phyloP scores from a whole-genome alignment of 495 filamentous ascomycete species.

The Xylaria cubensis region DNA sequence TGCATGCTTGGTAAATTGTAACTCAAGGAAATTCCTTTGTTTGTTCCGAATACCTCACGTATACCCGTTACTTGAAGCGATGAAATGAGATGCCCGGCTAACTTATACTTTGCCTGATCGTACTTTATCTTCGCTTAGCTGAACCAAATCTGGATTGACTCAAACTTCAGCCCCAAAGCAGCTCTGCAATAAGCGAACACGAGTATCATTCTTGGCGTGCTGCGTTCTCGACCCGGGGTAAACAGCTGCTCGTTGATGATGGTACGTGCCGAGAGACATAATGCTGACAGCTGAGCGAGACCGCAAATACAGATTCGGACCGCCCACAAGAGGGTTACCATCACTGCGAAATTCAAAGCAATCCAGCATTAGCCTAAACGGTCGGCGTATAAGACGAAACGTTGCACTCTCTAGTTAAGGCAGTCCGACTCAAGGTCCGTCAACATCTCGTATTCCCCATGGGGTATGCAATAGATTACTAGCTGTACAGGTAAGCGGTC shows the following conservation, averaged over 20 bases:
- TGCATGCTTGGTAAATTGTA: slow-evolving; percentile 19
- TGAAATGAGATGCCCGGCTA: background rate
- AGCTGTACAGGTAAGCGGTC: background rate
- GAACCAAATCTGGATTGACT: slow-evolving; percentile 5
- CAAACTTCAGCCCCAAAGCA: background rate
- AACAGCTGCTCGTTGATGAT: background rate
- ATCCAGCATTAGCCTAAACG: slow-evolving; percentile 22
- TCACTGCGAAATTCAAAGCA: background rate
- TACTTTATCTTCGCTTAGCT: slow-evolving; percentile 15
- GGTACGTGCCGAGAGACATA: background rate
- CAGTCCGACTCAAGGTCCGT: background rate
- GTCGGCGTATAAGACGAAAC: slow-evolving; percentile 7
- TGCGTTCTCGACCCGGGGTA: slow-evolving; percentile 18
- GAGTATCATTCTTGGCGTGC: slow-evolving; percentile 18
- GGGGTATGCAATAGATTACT: background rate
- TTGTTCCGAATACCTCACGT: background rate
- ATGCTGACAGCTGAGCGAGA: slow-evolving; percentile 9
- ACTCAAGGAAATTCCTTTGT: background rate
- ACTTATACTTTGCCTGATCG: slow-evolving; percentile 6
- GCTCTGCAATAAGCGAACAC: slow-evolving; percentile 14
- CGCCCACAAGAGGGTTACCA: background rate
- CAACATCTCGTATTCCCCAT: slow-evolving; percentile 18
- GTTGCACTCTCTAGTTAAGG: slow-evolving; percentile 4
- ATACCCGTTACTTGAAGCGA: background rate
- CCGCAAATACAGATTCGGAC: background rate